A percentile compares a stretch with the other conserved stretches of the same genome.
phyloP scores from a whole-genome alignment of 1,284 basidiomycete genomes.

The Neotropicomus parvogracilis region DNA sequence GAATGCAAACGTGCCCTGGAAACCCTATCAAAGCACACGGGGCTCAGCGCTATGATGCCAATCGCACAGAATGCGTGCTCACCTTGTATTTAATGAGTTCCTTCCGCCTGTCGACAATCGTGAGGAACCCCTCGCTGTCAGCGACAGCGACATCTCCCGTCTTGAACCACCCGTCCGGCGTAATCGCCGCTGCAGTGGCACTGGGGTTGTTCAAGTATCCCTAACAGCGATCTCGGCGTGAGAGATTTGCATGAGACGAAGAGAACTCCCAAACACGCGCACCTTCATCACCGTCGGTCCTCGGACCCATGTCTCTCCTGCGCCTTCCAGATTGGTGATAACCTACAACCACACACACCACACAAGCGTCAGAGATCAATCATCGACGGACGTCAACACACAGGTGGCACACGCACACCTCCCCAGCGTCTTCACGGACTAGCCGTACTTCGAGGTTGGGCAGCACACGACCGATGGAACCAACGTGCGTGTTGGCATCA shows the following conservation, averaged over 20 bases:
- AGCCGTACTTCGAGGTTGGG: constrained; percentile 79
- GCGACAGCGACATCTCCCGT: constrained; percentile 73
- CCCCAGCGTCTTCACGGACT: constrained; percentile 58
- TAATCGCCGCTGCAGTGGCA: constrained; percentile 69
- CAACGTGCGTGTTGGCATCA: constrained; percentile 45
- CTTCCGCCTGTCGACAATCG: constrained; percentile 69
- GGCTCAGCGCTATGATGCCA: too few relatives aligned
- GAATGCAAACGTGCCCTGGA: constrained; percentile 46
- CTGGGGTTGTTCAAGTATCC: constrained; percentile 66
- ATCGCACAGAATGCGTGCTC: neutral
- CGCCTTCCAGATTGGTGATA: constrained; percentile 24
- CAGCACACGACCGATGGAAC: constrained; percentile 69
- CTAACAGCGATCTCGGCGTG: constrained; percentile 26
- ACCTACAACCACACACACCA: constrained; percentile 12
- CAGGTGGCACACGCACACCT: constrained; percentile 26
- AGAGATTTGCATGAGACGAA: neutral
- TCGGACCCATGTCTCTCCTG: constrained; percentile 78
- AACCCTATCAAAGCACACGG: constrained; percentile 42
- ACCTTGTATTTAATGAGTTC: constrained; percentile 85
- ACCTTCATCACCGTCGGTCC: constrained; percentile 77
- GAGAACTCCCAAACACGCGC: too few relatives aligned
- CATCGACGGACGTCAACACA: neutral
- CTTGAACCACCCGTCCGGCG: constrained; percentile 76
- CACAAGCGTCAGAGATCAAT: neutral
- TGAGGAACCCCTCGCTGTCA: constrained; percentile 63